Base-by-base conservation (phyloP, 768 basidiomycete species). In the Coprinopsis strossmayeri region DNA sequence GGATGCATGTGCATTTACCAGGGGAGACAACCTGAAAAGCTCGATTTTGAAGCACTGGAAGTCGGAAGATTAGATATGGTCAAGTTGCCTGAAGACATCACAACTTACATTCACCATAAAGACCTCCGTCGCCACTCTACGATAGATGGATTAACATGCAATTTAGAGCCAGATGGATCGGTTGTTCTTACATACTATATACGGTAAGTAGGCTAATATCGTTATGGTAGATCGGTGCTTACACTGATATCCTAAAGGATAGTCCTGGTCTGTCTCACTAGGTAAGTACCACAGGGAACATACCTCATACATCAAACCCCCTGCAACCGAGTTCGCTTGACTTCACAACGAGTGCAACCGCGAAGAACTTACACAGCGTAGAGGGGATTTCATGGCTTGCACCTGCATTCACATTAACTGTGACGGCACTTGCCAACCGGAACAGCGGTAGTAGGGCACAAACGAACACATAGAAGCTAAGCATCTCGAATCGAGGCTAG, bases 21-120 rank as follows among this genome's bases (percentile, higher is more conserved):
- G 81, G 73, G 2, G 73, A 69, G 24, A 82, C 79, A 53, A 78
- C 69, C 56, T 85, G 83, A 60, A 85, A 82, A 1, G 83, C 83
- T 17, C 83, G 69, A 56, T 86, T 86, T 59, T 79, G 82, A 2
- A 84, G 68, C n/a, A 84, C 81, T 82, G 5, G 15, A 30, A 21
- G 24, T 24, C 10, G 15, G 34, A 4, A 21, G 21, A 27, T 18
- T n/a, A 7, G 1, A 41, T 10, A 30, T 11, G 34, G 12, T 11
- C 42, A 9, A 20, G 21, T 26, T 18, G 20, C 5, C n/a, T 13
- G 9, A 32, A 21, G 13, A 40, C n/a, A 15, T 1, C 17, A 15
- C 4, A 21, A 60, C 69, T 42, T 43, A 79, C 81, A 58, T 61
- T 84, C 82, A 2, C 71, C 82, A 43, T 84, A 84, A n/a, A 85